phyloP scores from a whole-genome alignment of 2,329 filamentous ascomycete genomes.

The Xylariales sp. region DNA sequence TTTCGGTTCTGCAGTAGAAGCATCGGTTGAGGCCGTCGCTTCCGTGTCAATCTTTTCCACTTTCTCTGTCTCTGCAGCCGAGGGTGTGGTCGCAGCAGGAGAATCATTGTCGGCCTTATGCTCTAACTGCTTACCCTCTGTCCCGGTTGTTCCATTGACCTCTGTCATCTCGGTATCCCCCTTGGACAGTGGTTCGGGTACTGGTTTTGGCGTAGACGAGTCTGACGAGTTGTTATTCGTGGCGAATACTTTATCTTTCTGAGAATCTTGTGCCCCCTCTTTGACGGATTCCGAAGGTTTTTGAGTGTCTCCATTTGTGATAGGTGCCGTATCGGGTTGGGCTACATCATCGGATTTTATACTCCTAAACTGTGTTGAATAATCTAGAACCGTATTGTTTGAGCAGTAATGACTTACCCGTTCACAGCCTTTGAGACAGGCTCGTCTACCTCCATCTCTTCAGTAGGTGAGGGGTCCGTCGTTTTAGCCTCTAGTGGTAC shows the following conservation, averaged over 20 bases:
- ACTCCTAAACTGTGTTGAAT: slow-evolving; percentile 37
- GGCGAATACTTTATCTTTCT: slow-evolving; percentile 43
- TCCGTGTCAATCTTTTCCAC: slow-evolving; percentile 10
- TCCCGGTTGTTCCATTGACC: slow-evolving; percentile 32
- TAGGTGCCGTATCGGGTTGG: slow-evolving; percentile 37
- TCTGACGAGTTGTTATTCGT: slow-evolving; percentile 41
- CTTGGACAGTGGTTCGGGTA: neutral
- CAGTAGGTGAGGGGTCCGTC: slow-evolving; percentile 31
- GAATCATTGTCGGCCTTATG: slow-evolving; percentile 4
- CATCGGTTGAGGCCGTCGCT: slow-evolving; percentile 22
- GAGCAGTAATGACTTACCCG: slow-evolving; percentile 62
- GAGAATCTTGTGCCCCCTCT: slow-evolving; percentile 29
- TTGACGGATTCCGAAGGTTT: slow-evolving; percentile 6
- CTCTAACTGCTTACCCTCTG: slow-evolving; percentile 25
- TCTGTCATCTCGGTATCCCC: slow-evolving; percentile 41
- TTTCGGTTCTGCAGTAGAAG: slow-evolving; percentile 30
- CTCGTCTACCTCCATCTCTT: slow-evolving; percentile 63
- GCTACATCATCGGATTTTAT: slow-evolving; percentile 37
- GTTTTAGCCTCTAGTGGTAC: slow-evolving; percentile 43
- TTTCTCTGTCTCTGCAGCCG: slow-evolving; percentile 1
- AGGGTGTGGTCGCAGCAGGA: neutral
- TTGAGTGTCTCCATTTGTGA: slow-evolving; percentile 43
- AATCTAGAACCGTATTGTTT: slow-evolving; percentile 3
- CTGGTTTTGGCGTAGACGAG: slow-evolving; percentile 34
- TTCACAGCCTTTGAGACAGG: slow-evolving; percentile 57